phyloP scores from a whole-genome alignment of 768 basidiomycete species.

The Russula compacta region DNA sequence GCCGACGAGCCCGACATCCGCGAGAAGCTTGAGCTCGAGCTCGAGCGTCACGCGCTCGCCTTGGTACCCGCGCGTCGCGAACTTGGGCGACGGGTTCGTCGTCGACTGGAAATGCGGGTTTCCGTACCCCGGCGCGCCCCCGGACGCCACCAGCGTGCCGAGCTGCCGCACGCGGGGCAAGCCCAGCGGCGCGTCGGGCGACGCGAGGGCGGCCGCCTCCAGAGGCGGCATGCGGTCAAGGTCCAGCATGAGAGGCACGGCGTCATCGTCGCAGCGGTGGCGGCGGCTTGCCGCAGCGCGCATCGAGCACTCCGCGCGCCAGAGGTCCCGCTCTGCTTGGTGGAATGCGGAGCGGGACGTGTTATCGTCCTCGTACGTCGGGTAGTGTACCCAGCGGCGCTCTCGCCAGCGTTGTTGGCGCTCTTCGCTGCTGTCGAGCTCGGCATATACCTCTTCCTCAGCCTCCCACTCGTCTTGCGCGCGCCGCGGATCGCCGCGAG shows the following conservation, averaged over 20 bases:
- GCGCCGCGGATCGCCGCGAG: conserved; percentile 54
- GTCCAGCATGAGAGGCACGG: conserved; percentile 46
- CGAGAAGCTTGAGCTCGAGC: conserved; percentile 86
- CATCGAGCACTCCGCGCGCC: conserved; percentile 52
- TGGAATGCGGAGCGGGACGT: conserved; percentile 54
- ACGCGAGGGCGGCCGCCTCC: conserved; percentile 25
- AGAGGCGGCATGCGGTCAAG: conserved; percentile 41
- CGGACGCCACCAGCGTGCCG: conserved; percentile 62
- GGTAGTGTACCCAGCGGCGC: conserved; percentile 75
- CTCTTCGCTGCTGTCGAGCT: conserved; percentile 36
- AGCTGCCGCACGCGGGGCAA: conserved; percentile 40
- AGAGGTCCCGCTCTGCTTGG: conserved; percentile 56
- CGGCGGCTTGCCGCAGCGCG: conserved; percentile 39
- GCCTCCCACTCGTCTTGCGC: conserved; percentile 64
- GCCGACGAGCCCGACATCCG: conserved; percentile 93
- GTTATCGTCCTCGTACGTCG: conserved; percentile 53
- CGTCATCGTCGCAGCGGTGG: conserved; percentile 32
- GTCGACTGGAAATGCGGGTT: conserved; percentile 77
- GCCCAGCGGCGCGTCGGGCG: conserved; percentile 56
- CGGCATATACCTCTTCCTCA: conserved; percentile 51
- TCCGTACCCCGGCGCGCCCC: conserved; percentile 76
- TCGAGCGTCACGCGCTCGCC: conserved; percentile 76
- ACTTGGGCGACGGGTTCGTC: conserved; percentile 73
- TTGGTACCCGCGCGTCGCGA: conserved; percentile 67
- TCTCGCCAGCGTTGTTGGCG: conserved; percentile 52